A percentile compares a stretch with the other conserved stretches of the same genome.
Conservation (phyloP, 495 filamentous ascomycete genomes). For the Lophium mytilinum region DNA sequence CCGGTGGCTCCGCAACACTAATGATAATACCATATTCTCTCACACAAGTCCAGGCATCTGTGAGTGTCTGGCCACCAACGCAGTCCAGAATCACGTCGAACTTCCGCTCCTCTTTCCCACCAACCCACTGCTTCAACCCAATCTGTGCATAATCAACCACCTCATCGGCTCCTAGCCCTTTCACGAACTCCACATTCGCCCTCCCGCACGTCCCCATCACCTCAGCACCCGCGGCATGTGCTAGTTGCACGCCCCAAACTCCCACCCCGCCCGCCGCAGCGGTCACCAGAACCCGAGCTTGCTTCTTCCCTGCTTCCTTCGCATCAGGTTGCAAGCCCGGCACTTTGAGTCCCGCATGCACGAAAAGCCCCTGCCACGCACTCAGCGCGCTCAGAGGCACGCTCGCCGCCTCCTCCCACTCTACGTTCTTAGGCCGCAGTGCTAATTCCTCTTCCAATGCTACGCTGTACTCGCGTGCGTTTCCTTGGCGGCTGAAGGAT, state of each 20-base stretch:
- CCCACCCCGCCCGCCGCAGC: conserved; percentile 48
- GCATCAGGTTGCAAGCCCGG: too few relatives aligned
- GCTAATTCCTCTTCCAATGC: conserved; percentile 44
- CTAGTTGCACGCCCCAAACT: conserved; percentile 50
- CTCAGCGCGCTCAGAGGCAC: conserved; percentile 48
- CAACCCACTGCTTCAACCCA: conserved; percentile 35
- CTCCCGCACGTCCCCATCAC: conserved; percentile 36
- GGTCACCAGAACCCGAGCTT: conserved; percentile 42
- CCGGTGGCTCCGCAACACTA: conserved; percentile 46
- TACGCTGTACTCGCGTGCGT: conserved; percentile 46
- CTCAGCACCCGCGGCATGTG: conserved; percentile 37
- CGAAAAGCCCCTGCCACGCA: conserved; percentile 55
- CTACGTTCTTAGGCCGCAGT: conserved; percentile 40
- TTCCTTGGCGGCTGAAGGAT: conserved; percentile 41
- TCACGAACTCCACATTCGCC: conserved; percentile 39
- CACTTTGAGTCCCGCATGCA: conserved; percentile 32
- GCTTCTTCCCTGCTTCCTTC: conserved; percentile 31
- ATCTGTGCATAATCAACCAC: conserved; percentile 40
- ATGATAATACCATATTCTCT: conserved; percentile 39
- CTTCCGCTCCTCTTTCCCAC: conserved; percentile 28
- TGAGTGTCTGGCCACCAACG: conserved; percentile 39
- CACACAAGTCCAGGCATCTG: conserved; percentile 41
- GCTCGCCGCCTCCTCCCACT: conserved; percentile 42
- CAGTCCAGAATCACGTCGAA: conserved; percentile 49
- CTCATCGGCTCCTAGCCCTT: conserved; percentile 38